Evolutionary conservation across 805 yeast species (phyloP).

Genomic region (Priceomyces fermenticarens): DNA sequence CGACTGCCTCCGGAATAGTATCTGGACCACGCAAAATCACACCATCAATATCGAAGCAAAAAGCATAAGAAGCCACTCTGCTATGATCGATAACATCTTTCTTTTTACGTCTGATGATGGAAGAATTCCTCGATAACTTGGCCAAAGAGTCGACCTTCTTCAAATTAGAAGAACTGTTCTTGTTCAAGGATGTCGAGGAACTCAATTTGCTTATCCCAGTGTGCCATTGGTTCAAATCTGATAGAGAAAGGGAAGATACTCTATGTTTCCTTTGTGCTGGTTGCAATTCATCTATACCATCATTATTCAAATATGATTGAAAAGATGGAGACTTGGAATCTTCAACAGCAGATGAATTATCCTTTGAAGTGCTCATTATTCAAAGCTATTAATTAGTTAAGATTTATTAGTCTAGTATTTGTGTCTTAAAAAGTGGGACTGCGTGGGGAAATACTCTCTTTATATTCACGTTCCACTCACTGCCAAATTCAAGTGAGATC

Average conservation of each 20-base stretch:
- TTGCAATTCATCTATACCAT: conserved; percentile 65
- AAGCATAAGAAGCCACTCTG: conserved; percentile 78
- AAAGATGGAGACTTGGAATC: conserved; percentile 17
- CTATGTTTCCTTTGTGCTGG: conserved; percentile 62
- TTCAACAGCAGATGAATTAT: conserved; percentile 6
- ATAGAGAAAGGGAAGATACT: conserved; percentile 63
- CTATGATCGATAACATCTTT: conserved; percentile 60
- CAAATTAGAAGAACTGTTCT: conserved; percentile 33
- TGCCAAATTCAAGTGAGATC: too few species aligned
- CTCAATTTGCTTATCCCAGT: conserved; percentile 41
- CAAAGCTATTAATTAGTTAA: background rate
- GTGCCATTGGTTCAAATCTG: conserved; percentile 66
- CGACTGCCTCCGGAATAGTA: conserved; percentile 75
- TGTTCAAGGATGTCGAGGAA: conserved; percentile 33
- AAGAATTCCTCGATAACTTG: conserved; percentile 44
- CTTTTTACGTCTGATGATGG: conserved; percentile 45
- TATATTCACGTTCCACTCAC: too few species aligned
- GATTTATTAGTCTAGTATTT: background rate
- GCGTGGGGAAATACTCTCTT: too few species aligned
- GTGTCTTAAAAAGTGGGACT: too few species aligned
- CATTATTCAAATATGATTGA: conserved; percentile 65
- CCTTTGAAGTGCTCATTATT: background rate
- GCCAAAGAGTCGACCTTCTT: conserved; percentile 44
- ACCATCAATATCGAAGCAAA: conserved; percentile 92
- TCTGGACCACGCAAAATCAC: conserved; percentile 83